Base-by-base conservation (phyloP, 352 stramenopile genomes). In the Phytophthora ohioensis region DNA sequence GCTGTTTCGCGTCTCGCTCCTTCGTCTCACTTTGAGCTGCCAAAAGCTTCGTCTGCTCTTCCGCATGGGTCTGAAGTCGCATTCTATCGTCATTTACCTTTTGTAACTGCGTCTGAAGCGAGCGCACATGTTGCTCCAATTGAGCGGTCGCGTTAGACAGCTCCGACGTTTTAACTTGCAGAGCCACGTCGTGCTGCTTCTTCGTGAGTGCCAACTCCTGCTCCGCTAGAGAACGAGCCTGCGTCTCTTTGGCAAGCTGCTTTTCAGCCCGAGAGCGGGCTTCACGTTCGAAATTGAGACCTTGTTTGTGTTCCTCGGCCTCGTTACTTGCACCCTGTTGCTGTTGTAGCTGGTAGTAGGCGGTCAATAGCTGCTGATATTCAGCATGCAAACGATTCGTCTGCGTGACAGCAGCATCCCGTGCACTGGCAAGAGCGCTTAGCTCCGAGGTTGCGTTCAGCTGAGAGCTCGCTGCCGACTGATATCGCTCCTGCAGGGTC, bases 201-300 rank as follows among this genome's bases (percentile, higher is more conserved):
- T 92, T 91, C n/a, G 78, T 77, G 0, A 94, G 69, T 9, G 67
- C 72, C n/a, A 94, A 55, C 57, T 94, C 87, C 59, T 94, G 87
- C 53, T 92, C 83, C 0, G 80, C 73, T 6, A 94, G 63, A n/a
- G 75, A 79, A 4, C 79, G 75, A 17, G 79, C 80, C 46, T 90
- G 81, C 3, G 75, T 83, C 54, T 92, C 85, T 31, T 87, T 88
- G 15, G 78, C 69, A 11, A 94, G 66, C 17, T 91, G 80, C 36
- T 87, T 87, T 52, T 94, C 87, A 3, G 76, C 54, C 13, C 87
- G 80, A 17, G 73, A 67, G 8, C 87, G 83, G 5, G 80, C 70
- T 47, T 93, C 80, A 7, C 82, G 82, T 48, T 93, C 84, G 70
- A 91, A 92, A 31, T 69, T 81, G 3, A 93, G 58, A 10, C 75